These are phyloP conservation scores for Glycine soja DNA, from an alignment of 306 rosid genomes.

Conservation along the genomic window DNA sequence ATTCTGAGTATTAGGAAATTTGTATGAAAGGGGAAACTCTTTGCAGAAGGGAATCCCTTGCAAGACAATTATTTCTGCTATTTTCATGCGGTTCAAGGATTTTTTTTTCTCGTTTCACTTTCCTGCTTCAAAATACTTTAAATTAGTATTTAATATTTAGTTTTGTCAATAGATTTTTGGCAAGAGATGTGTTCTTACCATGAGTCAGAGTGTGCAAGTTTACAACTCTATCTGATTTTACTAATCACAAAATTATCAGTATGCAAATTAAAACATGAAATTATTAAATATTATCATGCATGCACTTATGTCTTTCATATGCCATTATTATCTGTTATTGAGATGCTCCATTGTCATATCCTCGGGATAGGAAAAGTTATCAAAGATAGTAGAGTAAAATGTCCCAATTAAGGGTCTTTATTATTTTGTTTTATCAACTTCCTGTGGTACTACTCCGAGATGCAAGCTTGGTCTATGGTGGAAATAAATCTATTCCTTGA, in stretches of 20 bases:
- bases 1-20: no score
- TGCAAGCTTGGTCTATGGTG: constrained; percentile 1
- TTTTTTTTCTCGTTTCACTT: no score
- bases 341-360: neutral
- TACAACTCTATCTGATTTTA: no score
- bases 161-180: no score
- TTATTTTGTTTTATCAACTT: constrained; percentile 27
- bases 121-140: no score
- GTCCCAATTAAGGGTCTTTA: neutral
- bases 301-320: neutral
- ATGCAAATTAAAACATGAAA: constrained; percentile 15
- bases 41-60: no score
- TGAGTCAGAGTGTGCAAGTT: no score
- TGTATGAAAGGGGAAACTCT: no score
- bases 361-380: neutral
- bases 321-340: neutral
- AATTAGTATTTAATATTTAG: no score
- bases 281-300: neutral
- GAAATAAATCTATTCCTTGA: constrained; percentile 26
- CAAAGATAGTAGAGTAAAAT: constrained; percentile 2
- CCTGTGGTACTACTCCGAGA: neutral
- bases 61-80: no score
- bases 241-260: neutral
- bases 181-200: no score
- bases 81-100: no score